phyloP scores from a whole-genome alignment of 352 stramenopile species.

The Globisporangium perplexum region DNA sequence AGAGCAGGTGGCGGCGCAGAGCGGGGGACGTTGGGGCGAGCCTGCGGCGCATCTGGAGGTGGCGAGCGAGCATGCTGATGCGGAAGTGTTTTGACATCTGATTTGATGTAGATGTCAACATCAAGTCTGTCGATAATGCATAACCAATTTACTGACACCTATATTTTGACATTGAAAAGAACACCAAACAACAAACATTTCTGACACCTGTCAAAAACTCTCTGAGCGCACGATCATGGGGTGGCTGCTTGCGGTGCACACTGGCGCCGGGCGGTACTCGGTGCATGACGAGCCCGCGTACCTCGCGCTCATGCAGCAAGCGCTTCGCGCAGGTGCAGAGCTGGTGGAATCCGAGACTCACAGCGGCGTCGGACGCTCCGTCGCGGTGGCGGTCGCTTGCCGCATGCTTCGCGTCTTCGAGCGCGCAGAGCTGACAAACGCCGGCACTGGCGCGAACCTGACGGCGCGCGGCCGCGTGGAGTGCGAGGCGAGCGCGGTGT shows the following conservation, averaged over 20 bases:
- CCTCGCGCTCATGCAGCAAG: slow-evolving; percentile 28
- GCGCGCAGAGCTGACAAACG: slow-evolving; percentile 45
- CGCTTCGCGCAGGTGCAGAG: slow-evolving; percentile 18
- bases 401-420: slow-evolving; percentile 43
- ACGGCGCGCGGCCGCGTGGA: slow-evolving; percentile 40
- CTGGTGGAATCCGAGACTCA: neutral
- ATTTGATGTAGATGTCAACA: too few species aligned
- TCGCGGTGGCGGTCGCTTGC: slow-evolving; percentile 22
- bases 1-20: too few species aligned
- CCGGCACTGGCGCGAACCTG: slow-evolving; percentile 46
- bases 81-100: too few species aligned
- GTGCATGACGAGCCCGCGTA: slow-evolving; percentile 30
- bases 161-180: too few species aligned
- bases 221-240: too few species aligned
- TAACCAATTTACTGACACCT: too few species aligned
- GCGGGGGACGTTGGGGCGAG: too few species aligned
- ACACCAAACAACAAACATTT: too few species aligned
- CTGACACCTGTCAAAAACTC: too few species aligned
- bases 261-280: slow-evolving; percentile 44
- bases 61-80: too few species aligned
- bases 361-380: slow-evolving; percentile 4
- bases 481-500: slow-evolving; percentile 52
- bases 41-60: too few species aligned
- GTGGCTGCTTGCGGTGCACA: slow-evolving; percentile 65
- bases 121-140: too few species aligned